A percentile compares a stretch with the other conserved stretches of the same genome.
Evolutionary conservation across 2,329 filamentous ascomycete species (phyloP).

Genomic region (Daldinia sp.): DNA sequence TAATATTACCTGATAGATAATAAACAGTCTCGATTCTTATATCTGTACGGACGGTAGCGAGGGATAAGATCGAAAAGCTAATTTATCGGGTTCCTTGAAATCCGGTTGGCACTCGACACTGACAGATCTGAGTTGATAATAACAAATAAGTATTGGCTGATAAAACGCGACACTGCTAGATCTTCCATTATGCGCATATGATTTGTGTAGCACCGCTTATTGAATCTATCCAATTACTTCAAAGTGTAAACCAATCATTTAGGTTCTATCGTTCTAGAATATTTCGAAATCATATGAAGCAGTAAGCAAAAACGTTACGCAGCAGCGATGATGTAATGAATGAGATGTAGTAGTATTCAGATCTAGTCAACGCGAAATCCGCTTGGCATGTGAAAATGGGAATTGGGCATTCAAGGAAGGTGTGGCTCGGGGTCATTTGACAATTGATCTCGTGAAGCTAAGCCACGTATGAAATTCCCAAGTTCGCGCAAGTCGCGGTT

Average conservation of each 20-base stretch:
- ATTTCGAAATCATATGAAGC: conserved; percentile 15
- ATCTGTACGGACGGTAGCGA: background rate
- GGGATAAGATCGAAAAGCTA: background rate
- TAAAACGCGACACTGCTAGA: background rate
- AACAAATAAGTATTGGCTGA: background rate
- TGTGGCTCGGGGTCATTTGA: conserved; percentile 21
- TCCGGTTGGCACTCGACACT: background rate
- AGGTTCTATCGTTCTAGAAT: conserved; percentile 19
- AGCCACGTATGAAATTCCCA: background rate
- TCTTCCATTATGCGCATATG: background rate
- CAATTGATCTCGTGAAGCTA: background rate
- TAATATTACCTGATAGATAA: background rate
- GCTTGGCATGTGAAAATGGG: conserved; percentile 29
- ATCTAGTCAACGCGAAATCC: conserved; percentile 4
- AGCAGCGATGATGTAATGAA: conserved; percentile 28
- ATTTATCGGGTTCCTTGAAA: background rate
- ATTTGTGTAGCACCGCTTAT: background rate
- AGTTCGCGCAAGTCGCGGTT: conserved; percentile 19
- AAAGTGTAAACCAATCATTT: background rate
- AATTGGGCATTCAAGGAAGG: conserved; percentile 7
- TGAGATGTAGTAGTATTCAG: conserved; percentile 2
- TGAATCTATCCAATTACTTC: background rate
- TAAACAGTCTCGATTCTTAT: background rate
- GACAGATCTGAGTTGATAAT: background rate
- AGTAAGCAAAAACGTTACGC: background rate